Conservation (phyloP, 129 eudicot species). For the Lactuca saligna region DNA sequence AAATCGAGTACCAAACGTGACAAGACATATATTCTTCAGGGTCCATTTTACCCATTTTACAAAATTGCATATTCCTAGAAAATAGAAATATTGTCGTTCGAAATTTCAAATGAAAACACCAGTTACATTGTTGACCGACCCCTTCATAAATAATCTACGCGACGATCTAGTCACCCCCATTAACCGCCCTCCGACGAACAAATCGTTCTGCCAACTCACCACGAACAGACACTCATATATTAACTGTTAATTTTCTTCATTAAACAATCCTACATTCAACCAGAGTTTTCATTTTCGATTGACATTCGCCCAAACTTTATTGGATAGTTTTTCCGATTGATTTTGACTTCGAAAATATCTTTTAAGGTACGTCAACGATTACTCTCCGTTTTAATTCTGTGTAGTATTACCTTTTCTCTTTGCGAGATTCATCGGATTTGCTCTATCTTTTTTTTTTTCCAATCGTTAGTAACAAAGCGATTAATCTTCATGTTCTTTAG, state of each 20-base stretch:
- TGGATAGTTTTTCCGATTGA: conserved; percentile 2
- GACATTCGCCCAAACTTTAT: conserved; percentile 1
- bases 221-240: neutral
- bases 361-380: conserved; percentile 3
- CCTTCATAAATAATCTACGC: conserved; percentile 4
- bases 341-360: conserved; percentile 3
- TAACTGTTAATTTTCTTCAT: neutral
- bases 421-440: conserved; percentile 8
- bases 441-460: neutral
- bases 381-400: neutral
- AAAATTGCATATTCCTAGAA: neutral
- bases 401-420: neutral
- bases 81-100: neutral
- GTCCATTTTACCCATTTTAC: neutral
- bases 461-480: neutral
- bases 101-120: neutral
- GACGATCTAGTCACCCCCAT: conserved; percentile 10
- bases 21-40: conserved; percentile 2
- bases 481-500: conserved; percentile 7
- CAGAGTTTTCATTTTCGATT: neutral
- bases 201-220: conserved; percentile 1
- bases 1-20: neutral
- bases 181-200: conserved; percentile 27
- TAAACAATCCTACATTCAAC: neutral
- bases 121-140: conserved; percentile 19